Evolutionary conservation across 805 yeast species (phyloP).

Genomic region (Candida loeiensis): DNA sequence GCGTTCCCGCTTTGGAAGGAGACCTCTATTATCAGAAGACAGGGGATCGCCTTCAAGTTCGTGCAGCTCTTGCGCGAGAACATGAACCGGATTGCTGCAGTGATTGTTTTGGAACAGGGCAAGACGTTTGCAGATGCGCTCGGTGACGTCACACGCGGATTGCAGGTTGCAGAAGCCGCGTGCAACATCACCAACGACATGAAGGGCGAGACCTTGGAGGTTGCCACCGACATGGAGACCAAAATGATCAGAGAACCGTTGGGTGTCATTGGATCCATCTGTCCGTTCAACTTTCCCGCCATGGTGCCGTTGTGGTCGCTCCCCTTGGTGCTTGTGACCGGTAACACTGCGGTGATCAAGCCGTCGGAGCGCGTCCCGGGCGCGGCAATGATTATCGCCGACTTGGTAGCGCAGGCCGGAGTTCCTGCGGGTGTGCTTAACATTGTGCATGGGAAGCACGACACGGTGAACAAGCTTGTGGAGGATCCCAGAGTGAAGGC

Average conservation of each 20-base stretch:
- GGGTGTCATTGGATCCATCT: conserved; percentile 74
- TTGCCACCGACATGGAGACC: conserved; percentile 72
- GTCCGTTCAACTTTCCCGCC: conserved; percentile 82
- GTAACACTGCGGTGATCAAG: conserved; percentile 65
- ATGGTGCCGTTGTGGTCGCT: conserved; percentile 74
- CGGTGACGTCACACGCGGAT: conserved; percentile 71
- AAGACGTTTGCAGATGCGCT: conserved; percentile 71
- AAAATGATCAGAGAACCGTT: conserved; percentile 71
- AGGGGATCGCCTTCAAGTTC: conserved; percentile 67
- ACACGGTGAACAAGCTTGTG: conserved; percentile 64
- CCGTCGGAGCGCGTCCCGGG: conserved; percentile 78
- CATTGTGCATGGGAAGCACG: conserved; percentile 70
- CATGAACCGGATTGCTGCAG: conserved; percentile 65
- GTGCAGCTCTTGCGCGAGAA: conserved; percentile 61
- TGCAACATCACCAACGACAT: conserved; percentile 62
- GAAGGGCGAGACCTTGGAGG: conserved; percentile 62
- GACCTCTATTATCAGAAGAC: conserved; percentile 59
- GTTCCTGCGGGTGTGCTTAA: conserved; percentile 71
- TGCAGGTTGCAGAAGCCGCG: conserved; percentile 76
- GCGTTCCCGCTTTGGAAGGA: conserved; percentile 61
- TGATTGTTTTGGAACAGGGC: conserved; percentile 52
- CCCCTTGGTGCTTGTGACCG: conserved; percentile 62
- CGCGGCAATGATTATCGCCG: conserved; percentile 70
- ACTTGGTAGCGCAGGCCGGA: conserved; percentile 69
- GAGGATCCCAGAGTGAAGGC: conserved; percentile 76